These are phyloP conservation scores for Auricularia auricula-judae DNA, from an alignment of 768 basidiomycete species.

Conservation along the genomic window DNA sequence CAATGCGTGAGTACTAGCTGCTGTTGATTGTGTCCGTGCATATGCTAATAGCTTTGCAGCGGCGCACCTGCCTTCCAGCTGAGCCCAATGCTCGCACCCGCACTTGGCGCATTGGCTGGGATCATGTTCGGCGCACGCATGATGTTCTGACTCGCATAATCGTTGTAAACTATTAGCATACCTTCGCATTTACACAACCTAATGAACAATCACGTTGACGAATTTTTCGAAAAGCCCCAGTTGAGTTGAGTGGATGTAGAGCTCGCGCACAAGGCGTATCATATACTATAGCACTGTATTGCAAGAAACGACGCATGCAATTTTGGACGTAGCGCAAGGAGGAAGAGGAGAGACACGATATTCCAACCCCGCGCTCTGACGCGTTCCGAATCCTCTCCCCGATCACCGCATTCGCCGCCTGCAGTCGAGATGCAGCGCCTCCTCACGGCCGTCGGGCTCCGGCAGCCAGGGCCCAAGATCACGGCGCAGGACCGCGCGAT, in stretches of 20 bases:
- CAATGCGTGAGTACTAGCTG: neutral
- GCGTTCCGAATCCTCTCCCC: neutral
- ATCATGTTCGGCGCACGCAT: neutral
- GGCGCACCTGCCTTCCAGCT: neutral
- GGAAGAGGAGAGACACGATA: too few species aligned
- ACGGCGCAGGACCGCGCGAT: constrained; percentile 91
- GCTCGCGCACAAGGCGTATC: too few species aligned
- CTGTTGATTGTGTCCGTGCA: neutral
- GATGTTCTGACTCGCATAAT: neutral
- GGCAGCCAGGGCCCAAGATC: constrained; percentile 50
- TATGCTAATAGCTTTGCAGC: neutral
- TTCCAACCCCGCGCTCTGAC: neutral
- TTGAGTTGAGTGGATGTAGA: too few species aligned
- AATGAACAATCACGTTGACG: neutral
- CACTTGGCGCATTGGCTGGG: neutral
- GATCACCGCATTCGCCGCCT: neutral
- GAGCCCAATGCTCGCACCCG: neutral
- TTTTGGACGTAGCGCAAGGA: too few species aligned
- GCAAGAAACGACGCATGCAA: too few species aligned
- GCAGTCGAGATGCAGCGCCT: neutral
- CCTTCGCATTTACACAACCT: neutral
- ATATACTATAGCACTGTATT: too few species aligned
- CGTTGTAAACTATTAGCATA: neutral
- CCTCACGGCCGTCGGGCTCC: neutral
- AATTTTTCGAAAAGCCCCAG: too few species aligned